Evolutionary conservation across 805 yeast species (phyloP), one percentile per base, ranked within the genome.

Genomic region (Sugiyamaella smithiae): DNA sequence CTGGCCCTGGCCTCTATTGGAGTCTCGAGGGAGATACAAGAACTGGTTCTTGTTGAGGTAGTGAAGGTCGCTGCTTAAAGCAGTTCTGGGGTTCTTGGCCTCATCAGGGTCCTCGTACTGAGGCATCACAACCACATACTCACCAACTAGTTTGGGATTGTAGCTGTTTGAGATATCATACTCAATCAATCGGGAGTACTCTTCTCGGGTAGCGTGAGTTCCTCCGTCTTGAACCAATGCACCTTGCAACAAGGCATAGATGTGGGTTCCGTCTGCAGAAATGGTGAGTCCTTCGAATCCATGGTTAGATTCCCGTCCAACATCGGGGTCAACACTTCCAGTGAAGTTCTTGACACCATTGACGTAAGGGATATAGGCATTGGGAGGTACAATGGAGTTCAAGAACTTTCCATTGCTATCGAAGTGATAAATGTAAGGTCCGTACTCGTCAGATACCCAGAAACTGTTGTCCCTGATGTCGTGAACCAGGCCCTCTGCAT

Each of bases 141-240:
- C 55, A 12, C 46, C 53, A 9, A 24, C 46, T 4, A 52, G 32
- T 16, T 25, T 16, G 14, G 55, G 55, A 8, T 24, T 20, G 14
- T 17, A 9, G 16, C 43, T 19, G 31, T 46, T 42, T 14, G 45
- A 20, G 17, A 52, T 25, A 37, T 52, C 53, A 35, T 49, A 52
- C 19, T 43, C 23, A 23, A 49, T 24, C 16, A 52, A 45, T 19
- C 55, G 41, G 22, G 53, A 49, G 51, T 44, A 49, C 43, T 49
- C 40, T 26, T 52, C 53, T 46, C 55, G 23, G n/a, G 55, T 49
- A 25, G 52, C 48, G 26, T 52, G 55, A 20, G 49, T 46, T 11
- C 55, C 55, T 20, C 55, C 55, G 26, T 52, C 55, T 32, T 52
- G 55, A 11, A 48, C 55, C 5, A 49, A 28, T 1, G 55, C 55